A percentile compares a stretch with the other conserved stretches of the same genome.
Evolutionary conservation across 1,284 basidiomycete genomes (phyloP).

Genomic region (Takashimella tepidaria): DNA sequence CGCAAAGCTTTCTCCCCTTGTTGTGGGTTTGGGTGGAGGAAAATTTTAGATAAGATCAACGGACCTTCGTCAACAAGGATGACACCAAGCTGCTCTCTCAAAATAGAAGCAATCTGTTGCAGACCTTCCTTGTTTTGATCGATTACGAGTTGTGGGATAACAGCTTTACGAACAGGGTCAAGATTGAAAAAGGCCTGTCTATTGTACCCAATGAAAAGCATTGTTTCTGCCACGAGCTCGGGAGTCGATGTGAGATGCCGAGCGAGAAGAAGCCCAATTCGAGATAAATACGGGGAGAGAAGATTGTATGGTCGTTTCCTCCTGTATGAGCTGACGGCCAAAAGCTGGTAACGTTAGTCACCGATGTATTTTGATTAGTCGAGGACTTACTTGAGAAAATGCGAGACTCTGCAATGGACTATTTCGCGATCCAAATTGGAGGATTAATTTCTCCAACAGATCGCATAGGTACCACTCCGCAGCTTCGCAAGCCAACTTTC

Average conservation of each 20-base stretch:
- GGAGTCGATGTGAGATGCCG: slow-evolving; percentile 59
- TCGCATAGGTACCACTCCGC: slow-evolving; percentile 57
- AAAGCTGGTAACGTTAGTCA: too few relatives aligned
- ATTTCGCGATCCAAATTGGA: slow-evolving; percentile 62
- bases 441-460: slow-evolving; percentile 61
- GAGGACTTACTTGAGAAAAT: slow-evolving; percentile 61
- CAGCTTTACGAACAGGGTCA: slow-evolving; percentile 59
- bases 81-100: slow-evolving; percentile 52
- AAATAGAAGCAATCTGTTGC: slow-evolving; percentile 51
- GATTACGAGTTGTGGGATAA: slow-evolving; percentile 67
- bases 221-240: slow-evolving; percentile 35
- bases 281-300: slow-evolving; percentile 63
- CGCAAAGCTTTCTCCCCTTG: slow-evolving; percentile 57
- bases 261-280: slow-evolving; percentile 64
- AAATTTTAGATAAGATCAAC: slow-evolving; percentile 66
- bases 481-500: slow-evolving; percentile 51
- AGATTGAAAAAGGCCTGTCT: slow-evolving; percentile 57
- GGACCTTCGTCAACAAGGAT: slow-evolving; percentile 61
- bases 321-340: slow-evolving; percentile 48
- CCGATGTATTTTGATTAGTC: too few relatives aligned
- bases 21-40: slow-evolving; percentile 53
- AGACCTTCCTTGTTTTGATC: slow-evolving; percentile 54
- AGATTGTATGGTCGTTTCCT: slow-evolving; percentile 66
- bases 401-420: slow-evolving; percentile 64
- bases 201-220: slow-evolving; percentile 37